A percentile compares a stretch with the other conserved stretches of the same genome.
Evolutionary conservation across 164 flowering plant genomes (phyloP).

Genomic region (Stephania cephalantha): DNA sequence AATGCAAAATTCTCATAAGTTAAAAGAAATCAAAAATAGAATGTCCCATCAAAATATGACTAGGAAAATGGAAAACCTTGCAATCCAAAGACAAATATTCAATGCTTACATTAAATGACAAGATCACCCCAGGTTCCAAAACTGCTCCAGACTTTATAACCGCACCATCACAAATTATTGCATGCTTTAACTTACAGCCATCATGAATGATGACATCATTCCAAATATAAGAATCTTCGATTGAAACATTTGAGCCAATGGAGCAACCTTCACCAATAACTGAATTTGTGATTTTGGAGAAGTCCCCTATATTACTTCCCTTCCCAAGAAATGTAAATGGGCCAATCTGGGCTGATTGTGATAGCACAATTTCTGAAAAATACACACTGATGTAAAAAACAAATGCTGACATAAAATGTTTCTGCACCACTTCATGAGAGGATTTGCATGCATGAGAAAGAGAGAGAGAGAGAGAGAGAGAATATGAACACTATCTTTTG

Average conservation of each 20-base stretch:
- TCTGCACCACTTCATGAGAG: neutral
- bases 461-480: neutral
- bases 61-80: neutral
- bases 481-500: neutral
- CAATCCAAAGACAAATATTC: neutral
- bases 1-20: neutral
- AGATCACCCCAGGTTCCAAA: constrained; percentile 76
- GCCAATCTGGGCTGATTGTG: constrained; percentile 73
- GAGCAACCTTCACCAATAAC: constrained; percentile 75
- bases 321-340: constrained; percentile 72
- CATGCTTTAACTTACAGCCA: constrained; percentile 71
- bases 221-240: constrained; percentile 93
- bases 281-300: constrained; percentile 62
- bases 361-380: constrained; percentile 49
- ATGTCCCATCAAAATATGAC: neutral
- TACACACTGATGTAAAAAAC: constrained; percentile 3
- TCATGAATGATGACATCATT: constrained; percentile 80
- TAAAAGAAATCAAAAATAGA: neutral
- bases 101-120: constrained; percentile 74
- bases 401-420: neutral
- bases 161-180: constrained; percentile 87
- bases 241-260: constrained; percentile 80
- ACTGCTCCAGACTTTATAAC: constrained; percentile 64
- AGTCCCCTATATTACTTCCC: constrained; percentile 59
- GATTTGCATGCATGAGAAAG: neutral